phyloP scores from a whole-genome alignment of 2,329 filamentous ascomycete species.

The Lasiodiplodia citricola region DNA sequence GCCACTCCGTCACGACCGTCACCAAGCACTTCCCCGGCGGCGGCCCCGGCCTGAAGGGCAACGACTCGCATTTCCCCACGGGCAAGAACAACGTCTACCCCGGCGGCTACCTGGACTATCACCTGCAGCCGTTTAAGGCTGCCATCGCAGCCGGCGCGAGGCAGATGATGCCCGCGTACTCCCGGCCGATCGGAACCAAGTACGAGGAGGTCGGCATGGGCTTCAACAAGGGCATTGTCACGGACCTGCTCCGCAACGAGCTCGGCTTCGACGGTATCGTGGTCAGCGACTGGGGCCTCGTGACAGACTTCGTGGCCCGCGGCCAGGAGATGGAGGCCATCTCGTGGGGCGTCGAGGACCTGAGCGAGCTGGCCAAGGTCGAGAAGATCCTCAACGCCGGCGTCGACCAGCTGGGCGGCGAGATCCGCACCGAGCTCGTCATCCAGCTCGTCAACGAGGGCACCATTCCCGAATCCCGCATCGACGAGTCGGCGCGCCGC shows the following conservation, averaged over 20 bases:
- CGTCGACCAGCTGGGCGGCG: conserved; percentile 60
- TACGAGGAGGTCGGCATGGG: conserved; percentile 56
- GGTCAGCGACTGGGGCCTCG: conserved; percentile 59
- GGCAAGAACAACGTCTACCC: conserved; percentile 60
- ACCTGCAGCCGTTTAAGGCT: conserved; percentile 57
- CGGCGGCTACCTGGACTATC: conserved; percentile 57
- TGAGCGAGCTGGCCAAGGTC: conserved; percentile 50
- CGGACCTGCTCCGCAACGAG: conserved; percentile 53
- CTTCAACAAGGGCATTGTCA: conserved; percentile 59
- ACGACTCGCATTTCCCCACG: conserved; percentile 60
- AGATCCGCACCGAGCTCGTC: conserved; percentile 56
- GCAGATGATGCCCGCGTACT: conserved; percentile 61
- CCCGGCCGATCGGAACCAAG: conserved; percentile 53
- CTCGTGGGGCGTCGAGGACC: conserved; percentile 57
- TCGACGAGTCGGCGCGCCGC: conserved; percentile 54
- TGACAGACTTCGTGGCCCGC: conserved; percentile 51
- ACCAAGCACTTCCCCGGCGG: conserved; percentile 62
- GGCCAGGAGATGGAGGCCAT: conserved; percentile 56
- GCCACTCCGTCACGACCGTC: conserved; percentile 53
- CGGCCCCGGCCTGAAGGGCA: conserved; percentile 55
- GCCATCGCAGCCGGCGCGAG: conserved; percentile 56
- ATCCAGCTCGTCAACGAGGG: conserved; percentile 52
- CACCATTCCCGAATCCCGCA: conserved; percentile 49
- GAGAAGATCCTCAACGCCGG: conserved; percentile 56
- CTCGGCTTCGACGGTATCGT: conserved; percentile 60